These are phyloP conservation scores for Nakazawaea holstii DNA, from an alignment of 805 yeast genomes.

Conservation along the genomic window DNA sequence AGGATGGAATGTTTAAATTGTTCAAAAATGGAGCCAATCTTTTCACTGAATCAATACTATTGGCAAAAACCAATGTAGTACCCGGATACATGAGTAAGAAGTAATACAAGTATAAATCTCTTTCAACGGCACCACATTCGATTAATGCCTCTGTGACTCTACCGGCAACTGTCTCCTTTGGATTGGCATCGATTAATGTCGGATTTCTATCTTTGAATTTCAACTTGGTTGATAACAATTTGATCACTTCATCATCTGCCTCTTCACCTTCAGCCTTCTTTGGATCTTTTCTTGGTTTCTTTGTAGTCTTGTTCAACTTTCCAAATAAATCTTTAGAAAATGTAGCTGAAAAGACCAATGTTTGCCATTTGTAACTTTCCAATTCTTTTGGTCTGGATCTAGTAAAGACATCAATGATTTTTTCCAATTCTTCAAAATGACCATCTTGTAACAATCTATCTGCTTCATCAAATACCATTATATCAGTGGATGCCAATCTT, in stretches of 20 bases:
- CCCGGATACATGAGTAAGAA: constrained; percentile 85
- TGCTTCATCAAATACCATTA: constrained; percentile 85
- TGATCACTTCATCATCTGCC: constrained; percentile 56
- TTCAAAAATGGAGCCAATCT: constrained; percentile 73
- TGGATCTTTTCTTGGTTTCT: constrained; percentile 26
- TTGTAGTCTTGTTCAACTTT: constrained; percentile 45
- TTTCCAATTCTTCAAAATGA: constrained; percentile 89
- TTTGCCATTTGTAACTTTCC: constrained; percentile 55
- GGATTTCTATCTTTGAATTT: constrained; percentile 68
- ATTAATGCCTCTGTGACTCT: constrained; percentile 79
- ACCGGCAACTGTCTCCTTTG: constrained; percentile 71
- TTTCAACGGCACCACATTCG: constrained; percentile 85
- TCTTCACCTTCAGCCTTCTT: constrained; percentile 28
- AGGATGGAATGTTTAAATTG: constrained; percentile 59
- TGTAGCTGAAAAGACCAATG: constrained; percentile 93
- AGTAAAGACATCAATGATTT: constrained; percentile 60
- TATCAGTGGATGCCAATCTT: constrained; percentile 40
- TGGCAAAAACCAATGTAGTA: constrained; percentile 84
- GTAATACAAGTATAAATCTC: constrained; percentile 87
- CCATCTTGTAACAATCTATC: constrained; percentile 94
- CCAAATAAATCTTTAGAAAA: constrained; percentile 79
- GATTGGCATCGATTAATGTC: constrained; percentile 75
- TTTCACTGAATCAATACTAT: constrained; percentile 92
- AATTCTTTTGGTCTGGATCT: constrained; percentile 39
- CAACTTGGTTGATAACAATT: constrained; percentile 62